These are phyloP conservation scores for Herpotrichia juniperi DNA, from an alignment of 2,329 filamentous ascomycete genomes.

Conservation along the genomic window DNA sequence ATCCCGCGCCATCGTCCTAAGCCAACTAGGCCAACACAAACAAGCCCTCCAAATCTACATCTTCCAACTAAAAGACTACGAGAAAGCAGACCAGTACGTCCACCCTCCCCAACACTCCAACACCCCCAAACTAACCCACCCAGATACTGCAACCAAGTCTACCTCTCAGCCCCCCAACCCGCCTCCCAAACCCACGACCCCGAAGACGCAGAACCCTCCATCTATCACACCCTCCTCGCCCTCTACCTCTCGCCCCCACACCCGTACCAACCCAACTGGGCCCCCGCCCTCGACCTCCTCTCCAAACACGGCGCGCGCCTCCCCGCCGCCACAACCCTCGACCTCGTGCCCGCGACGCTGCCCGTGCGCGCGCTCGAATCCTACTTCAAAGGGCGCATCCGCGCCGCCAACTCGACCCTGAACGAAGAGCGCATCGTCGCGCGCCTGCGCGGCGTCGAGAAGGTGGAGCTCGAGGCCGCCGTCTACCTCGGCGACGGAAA, in stretches of 20 bases:
- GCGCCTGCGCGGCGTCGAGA: slow-evolving; percentile 76
- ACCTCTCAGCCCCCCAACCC: slow-evolving; percentile 57
- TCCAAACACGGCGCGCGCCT: slow-evolving; percentile 90
- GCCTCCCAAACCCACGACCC: slow-evolving; percentile 33
- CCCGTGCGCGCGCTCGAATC: slow-evolving; percentile 80
- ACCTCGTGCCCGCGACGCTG: slow-evolving; percentile 81
- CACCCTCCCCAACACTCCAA: background rate
- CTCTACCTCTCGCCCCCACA: slow-evolving; percentile 85
- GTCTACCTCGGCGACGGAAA: slow-evolving; percentile 75
- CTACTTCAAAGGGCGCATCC: slow-evolving; percentile 91
- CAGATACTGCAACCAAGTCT: slow-evolving; percentile 81
- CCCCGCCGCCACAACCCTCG: slow-evolving; percentile 83
- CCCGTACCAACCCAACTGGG: slow-evolving; percentile 73
- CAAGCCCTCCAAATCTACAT: slow-evolving; percentile 98
- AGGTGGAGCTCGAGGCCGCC: slow-evolving; percentile 75
- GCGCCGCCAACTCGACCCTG: slow-evolving; percentile 79
- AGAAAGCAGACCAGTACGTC: slow-evolving; percentile 85
- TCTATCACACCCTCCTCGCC: slow-evolving; percentile 89
- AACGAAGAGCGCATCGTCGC: slow-evolving; percentile 81
- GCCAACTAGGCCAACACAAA: slow-evolving; percentile 94
- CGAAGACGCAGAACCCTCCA: slow-evolving; percentile 70
- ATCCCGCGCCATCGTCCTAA: slow-evolving; percentile 85
- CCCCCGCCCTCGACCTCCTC: slow-evolving; percentile 84
- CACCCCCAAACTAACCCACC: slow-evolving; percentile 53
- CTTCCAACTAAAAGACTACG: slow-evolving; percentile 86